These are phyloP conservation scores for Ophiocordyceps australis DNA, from an alignment of 2,329 filamentous ascomycete species.

Conservation along the genomic window DNA sequence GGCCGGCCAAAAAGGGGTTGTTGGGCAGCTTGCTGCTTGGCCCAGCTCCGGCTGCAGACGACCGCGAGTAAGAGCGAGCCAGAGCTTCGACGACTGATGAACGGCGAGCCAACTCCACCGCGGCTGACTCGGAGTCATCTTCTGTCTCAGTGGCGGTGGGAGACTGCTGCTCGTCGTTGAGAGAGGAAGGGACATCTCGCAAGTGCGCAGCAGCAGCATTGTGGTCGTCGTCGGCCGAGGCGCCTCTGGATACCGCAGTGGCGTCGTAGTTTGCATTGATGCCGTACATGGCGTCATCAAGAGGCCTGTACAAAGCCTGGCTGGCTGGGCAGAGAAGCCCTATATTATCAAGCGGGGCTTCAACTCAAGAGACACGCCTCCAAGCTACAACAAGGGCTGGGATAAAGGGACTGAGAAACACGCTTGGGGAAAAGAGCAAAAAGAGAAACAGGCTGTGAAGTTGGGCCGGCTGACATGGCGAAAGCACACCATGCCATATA, in stretches of 20 bases:
- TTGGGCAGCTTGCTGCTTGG: slow-evolving; percentile 7
- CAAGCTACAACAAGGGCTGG: too few relatives aligned
- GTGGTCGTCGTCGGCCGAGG: too few relatives aligned
- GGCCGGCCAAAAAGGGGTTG: slow-evolving; percentile 31
- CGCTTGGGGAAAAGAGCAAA: too few relatives aligned
- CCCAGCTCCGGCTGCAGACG: slow-evolving; percentile 22
- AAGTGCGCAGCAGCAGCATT: too few relatives aligned
- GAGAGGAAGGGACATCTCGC: too few relatives aligned
- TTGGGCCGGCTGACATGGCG: too few relatives aligned
- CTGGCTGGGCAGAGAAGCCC: neutral
- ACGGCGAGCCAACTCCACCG: slow-evolving; percentile 20
- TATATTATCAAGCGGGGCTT: too few relatives aligned
- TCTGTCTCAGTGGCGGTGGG: slow-evolving; percentile 12
- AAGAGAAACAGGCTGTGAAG: too few relatives aligned
- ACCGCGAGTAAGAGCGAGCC: slow-evolving; percentile 33
- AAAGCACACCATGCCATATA: too few relatives aligned
- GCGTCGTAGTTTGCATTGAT: slow-evolving; percentile 26
- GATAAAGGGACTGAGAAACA: too few relatives aligned
- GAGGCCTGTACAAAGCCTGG: neutral
- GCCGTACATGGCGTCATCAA: slow-evolving; percentile 5
- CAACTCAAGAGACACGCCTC: too few relatives aligned
- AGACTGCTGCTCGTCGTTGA: too few relatives aligned
- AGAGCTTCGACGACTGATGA: slow-evolving; percentile 34
- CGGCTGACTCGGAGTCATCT: slow-evolving; percentile 1
- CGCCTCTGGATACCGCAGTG: slow-evolving; percentile 23